Base-by-base conservation (phyloP, 202 grass and related monocot genomes). In the Schoenoplectus tabernaemontani region DNA sequence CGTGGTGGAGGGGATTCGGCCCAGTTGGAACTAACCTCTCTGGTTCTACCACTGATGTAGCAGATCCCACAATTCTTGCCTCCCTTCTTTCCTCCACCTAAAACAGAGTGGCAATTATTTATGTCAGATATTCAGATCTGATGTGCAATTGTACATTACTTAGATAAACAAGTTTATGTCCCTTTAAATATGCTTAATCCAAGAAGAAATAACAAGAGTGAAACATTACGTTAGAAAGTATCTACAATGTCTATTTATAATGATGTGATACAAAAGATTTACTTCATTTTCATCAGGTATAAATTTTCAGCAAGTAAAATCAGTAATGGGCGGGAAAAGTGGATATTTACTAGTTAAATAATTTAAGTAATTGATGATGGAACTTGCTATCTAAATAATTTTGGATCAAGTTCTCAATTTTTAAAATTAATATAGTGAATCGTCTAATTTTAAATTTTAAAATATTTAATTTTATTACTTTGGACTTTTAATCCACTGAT, bases 1-100 rank as follows among this genome's bases (percentile, higher is more conserved):
- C 78, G 67, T 91, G 88, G 86, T 93, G 88, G 56, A 91, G 91
- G 42, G 91, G 91, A 78, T 93, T 86, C 20, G 91, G 91, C 16
- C 88, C 91, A 10, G 88, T 93, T 17, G 91, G 88, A 64, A 93
- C 91, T 78, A 91, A 76, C 84, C 88, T 74, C 62, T 85, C 86
- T 59, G 84, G 83, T 84, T 88, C 82, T 50, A 56, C 80, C 71
- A 42, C 74, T 39, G 16, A 32, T 28, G 41, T 13, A 33, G 46
- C 73, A 19, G 63, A 65, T 65, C 30, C 62, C 30, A 77, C 23
- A 47, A 77, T 77, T 77, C 58, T 59, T 59, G 76, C 76, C 19
- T 78, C 76, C 32, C 6, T 26, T 9, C 56, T 59, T 42, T 0
- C 10, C 9, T 59, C 56, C 34, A 61, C 76, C 76, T 61, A 59